Conservation (phyloP, 306 rosid genomes). For the Geum urbanum region DNA sequence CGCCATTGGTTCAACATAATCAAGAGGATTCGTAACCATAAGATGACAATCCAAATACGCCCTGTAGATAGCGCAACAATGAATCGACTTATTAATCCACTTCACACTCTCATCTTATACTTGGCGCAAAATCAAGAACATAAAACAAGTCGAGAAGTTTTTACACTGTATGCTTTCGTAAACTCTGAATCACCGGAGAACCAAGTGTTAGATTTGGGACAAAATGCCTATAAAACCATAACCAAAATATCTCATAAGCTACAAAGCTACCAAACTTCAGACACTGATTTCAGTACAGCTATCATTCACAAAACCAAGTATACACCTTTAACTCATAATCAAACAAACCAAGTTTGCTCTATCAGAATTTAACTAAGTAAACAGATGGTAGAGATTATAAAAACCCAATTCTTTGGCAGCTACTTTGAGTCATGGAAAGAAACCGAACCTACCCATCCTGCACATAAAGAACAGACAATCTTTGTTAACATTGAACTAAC, state of each 20-base stretch:
- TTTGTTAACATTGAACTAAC: neutral
- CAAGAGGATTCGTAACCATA: conserved; percentile 92
- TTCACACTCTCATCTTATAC: neutral
- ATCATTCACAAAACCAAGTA: neutral
- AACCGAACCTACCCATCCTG: conserved; percentile 90
- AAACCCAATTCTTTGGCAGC: conserved; percentile 30
- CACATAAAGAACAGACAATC: conserved; percentile 20
- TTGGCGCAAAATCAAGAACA: neutral
- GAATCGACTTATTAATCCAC: conserved; percentile 1
- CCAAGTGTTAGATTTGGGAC: conserved; percentile 94
- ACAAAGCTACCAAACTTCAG: conserved; percentile 3
- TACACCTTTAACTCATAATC: neutral
- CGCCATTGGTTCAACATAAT: conserved; percentile 77
- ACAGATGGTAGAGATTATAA: conserved; percentile 17
- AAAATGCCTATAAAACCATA: conserved; percentile 62
- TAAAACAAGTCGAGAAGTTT: conserved; percentile 7
- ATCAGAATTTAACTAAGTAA: neutral
- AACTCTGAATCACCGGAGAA: conserved; percentile 86
- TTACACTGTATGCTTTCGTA: conserved; percentile 92
- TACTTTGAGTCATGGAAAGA: conserved; percentile 24
- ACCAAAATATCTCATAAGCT: conserved; percentile 14
- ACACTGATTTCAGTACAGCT: neutral
- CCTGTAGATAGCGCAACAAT: conserved; percentile 33
- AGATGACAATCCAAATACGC: conserved; percentile 97
- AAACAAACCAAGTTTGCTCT: neutral